These are phyloP conservation scores for Fomitopsis betulina DNA, from an alignment of 1,284 basidiomycete species.

Conservation along the genomic window DNA sequence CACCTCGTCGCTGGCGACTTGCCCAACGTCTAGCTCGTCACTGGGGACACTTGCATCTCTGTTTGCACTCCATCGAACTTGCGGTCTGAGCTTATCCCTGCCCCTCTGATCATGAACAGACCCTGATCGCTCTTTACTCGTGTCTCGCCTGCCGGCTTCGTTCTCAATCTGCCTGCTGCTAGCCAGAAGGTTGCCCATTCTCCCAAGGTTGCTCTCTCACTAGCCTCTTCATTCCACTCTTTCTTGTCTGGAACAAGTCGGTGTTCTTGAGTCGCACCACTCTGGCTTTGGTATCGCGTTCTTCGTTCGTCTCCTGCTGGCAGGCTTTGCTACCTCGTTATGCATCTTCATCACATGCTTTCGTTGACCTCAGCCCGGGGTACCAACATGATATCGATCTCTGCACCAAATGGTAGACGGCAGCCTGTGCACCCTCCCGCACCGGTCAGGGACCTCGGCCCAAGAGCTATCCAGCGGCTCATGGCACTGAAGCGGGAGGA, in stretches of 20 bases:
- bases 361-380: not conserved
- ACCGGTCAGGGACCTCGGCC: not conserved
- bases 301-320: slow-evolving; percentile 1
- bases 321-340: not conserved
- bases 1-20: too few relatives aligned
- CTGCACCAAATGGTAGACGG: not conserved
- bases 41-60: too few relatives aligned
- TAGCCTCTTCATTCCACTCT: not conserved
- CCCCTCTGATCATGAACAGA: not conserved
- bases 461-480: not conserved
- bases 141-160: not conserved
- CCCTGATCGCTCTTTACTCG: not conserved
- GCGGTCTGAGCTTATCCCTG: too few relatives aligned
- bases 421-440: not conserved
- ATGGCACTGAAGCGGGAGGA: not conserved
- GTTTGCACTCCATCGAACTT: too few relatives aligned
- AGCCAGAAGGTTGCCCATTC: not conserved
- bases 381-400: not conserved
- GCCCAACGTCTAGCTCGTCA: too few relatives aligned
- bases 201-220: not conserved
- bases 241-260: not conserved
- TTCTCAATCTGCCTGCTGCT: not conserved
- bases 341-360: slow-evolving; percentile 2
- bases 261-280: not conserved
- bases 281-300: not conserved